Base-by-base conservation (phyloP, 139 green algal genomes). In the Micromonas commoda region DNA sequence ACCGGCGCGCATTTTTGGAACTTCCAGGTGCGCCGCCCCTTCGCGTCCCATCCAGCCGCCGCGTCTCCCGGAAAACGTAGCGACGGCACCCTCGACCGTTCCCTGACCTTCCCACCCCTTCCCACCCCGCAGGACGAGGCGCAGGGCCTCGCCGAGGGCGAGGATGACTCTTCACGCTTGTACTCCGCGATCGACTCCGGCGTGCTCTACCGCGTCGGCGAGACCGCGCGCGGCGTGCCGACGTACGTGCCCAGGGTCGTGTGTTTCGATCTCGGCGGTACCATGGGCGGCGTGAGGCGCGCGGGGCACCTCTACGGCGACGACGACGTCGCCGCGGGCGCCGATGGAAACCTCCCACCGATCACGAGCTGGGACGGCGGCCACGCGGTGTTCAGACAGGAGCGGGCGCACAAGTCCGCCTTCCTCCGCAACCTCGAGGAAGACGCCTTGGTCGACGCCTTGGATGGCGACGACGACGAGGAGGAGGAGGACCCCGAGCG, bases 1-100 rank as follows among this genome's bases (percentile, higher is more conserved):
- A 85, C 91, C 0, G 92, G 88, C 2, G 78, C 92, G 2, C 92
- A 97, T 77, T 95, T 88, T 68, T 97, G 92, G 92, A 96, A 97
- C 77, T 77, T 97, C 9, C 92, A 96, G 87, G 92, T 88, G 24
- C 3, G 19, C 51, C 57, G 6, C 29, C 32, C 70, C 34, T 70
- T 9, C 26, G 63, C 26, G 63, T 19, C 13, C 16, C n/a, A 72
- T 33, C n/a, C 63, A 9, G 23, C 24, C 67, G 23, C 45, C 45
- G 67, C 29, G 29, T 74, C 32, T 4, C 35, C 29, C 31, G 32
- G 19, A 19, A 52, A 9, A 21, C 23, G 67, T 4, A 74, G 23
- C 26, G 23, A 38, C 6, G 0, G 82, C 72, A 0, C 37, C 67
- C 24, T 57, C 45, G 45, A 57, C 16, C 45, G 45, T 16, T 9